Percentiles rank a stretch among this genome's conserved stretches.
phyloP scores from a whole-genome alignment of 2,329 filamentous ascomycete species.

The Arthrinium phaeospermum region DNA sequence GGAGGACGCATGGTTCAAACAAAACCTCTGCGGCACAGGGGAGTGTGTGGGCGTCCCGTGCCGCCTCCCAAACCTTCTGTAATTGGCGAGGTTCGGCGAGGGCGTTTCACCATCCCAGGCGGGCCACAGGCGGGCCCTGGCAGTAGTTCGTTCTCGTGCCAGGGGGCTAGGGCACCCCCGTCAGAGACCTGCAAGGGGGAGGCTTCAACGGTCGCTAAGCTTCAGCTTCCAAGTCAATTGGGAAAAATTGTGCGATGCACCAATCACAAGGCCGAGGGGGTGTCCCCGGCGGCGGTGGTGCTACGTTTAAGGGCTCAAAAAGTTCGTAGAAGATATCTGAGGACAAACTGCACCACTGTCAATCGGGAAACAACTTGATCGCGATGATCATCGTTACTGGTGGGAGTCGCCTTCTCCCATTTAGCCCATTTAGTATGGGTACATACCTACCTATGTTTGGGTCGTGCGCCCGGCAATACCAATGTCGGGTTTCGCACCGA shows the following conservation, averaged over 20 bases:
- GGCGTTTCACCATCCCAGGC: constrained; percentile 1
- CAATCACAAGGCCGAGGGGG: not conserved
- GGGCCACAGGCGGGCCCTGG: not conserved
- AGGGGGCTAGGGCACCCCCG: not conserved
- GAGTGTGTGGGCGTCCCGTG: too few species aligned
- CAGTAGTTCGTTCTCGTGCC: not conserved
- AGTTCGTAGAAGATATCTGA: too few species aligned
- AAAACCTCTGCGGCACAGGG: too few species aligned
- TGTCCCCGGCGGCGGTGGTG: not conserved
- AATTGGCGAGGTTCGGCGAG: not conserved
- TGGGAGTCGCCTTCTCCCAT: too few species aligned
- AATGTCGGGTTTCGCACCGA: too few species aligned
- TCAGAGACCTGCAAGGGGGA: not conserved
- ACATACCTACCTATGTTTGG: too few species aligned
- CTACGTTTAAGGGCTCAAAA: not conserved
- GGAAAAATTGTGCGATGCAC: not conserved
- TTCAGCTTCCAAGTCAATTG: not conserved
- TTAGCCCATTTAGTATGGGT: too few species aligned
- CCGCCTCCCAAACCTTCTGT: not conserved
- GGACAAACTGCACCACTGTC: not conserved
- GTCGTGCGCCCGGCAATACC: too few species aligned
- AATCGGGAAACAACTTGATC: not conserved
- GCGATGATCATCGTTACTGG: too few species aligned
- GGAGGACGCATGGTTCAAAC: too few species aligned
- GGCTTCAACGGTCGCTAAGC: not conserved